A percentile compares a stretch with the other conserved stretches of the same genome.
phyloP scores from a whole-genome alignment of 1,284 basidiomycete genomes.

The Takashimella koratensis region DNA sequence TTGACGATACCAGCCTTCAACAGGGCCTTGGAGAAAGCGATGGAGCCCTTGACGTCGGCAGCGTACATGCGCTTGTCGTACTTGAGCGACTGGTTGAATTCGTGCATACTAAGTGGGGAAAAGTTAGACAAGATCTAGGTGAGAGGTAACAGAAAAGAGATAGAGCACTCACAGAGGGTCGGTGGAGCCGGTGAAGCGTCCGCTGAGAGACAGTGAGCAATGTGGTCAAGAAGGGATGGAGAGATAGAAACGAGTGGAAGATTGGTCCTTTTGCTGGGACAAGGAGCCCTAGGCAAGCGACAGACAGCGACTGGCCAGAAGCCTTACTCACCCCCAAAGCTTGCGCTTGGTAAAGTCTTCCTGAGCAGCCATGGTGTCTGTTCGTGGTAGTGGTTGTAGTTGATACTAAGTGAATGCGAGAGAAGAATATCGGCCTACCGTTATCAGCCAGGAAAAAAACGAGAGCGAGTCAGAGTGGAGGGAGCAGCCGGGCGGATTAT shows the following conservation, averaged over 20 bases:
- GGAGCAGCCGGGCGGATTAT: too few species aligned
- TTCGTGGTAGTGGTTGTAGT: too few species aligned
- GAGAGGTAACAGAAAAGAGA: not conserved
- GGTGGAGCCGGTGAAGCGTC: slow-evolving; percentile 80
- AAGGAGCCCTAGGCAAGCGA: too few species aligned
- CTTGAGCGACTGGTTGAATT: slow-evolving; percentile 89
- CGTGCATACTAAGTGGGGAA: slow-evolving; percentile 69
- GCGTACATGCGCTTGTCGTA: slow-evolving; percentile 93
- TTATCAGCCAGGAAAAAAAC: too few species aligned
- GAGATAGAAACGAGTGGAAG: not conserved
- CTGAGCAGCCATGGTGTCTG: slow-evolving; percentile 20
- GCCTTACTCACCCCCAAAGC: slow-evolving; percentile 47
- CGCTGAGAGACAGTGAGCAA: slow-evolving; percentile 40
- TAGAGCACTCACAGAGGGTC: slow-evolving; percentile 69
- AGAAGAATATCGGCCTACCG: too few species aligned
- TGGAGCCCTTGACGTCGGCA: slow-evolving; percentile 88
- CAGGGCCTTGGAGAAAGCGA: slow-evolving; percentile 89
- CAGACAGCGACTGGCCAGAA: too few species aligned
- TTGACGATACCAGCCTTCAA: slow-evolving; percentile 75
- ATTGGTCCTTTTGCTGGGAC: too few species aligned
- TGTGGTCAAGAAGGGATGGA: not conserved
- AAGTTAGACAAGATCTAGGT: too few species aligned
- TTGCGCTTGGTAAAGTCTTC: slow-evolving; percentile 49
- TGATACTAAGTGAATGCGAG: too few species aligned
- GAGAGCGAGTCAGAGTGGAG: too few species aligned